These are phyloP conservation scores for Neopestalotiopsis clavispora DNA, from an alignment of 2,329 filamentous ascomycete genomes.

Conservation along the genomic window DNA sequence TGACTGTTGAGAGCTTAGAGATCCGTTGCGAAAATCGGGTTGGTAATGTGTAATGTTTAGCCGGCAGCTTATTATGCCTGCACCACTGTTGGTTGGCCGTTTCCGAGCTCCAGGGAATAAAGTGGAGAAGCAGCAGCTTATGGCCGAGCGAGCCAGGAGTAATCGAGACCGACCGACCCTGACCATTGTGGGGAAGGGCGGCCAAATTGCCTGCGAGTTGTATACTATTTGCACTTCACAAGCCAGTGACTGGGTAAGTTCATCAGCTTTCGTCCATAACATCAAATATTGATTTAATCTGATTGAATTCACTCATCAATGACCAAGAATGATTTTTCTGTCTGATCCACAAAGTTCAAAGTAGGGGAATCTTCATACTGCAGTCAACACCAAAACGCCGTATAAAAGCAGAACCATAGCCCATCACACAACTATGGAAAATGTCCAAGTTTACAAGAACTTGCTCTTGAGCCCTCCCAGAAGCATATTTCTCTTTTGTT, in stretches of 20 bases:
- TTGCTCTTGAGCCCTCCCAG: conserved; percentile 71
- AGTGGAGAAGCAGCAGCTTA: background rate
- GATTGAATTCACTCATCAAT: background rate
- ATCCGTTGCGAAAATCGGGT: background rate
- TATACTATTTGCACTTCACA: too few relatives aligned
- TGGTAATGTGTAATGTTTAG: conserved; percentile 2
- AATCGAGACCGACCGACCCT: background rate
- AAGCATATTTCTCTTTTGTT: conserved; percentile 86
- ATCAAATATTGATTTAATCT: background rate
- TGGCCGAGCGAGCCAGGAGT: background rate
- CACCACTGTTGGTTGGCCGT: conserved; percentile 1
- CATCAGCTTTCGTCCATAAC: too few relatives aligned
- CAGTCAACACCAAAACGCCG: background rate
- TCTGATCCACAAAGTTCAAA: background rate
- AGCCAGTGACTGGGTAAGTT: too few relatives aligned
- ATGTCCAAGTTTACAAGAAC: conserved; percentile 42
- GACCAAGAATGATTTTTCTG: background rate
- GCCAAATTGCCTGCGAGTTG: too few relatives aligned
- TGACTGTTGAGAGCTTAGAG: background rate
- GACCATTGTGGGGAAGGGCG: background rate
- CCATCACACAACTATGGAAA: background rate
- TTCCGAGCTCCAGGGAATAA: background rate
- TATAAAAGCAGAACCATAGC: background rate
- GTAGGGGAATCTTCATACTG: background rate
- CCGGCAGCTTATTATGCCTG: background rate